phyloP scores from a whole-genome alignment of 2,329 filamentous ascomycete species.

The Elsinoe fawcettii region DNA sequence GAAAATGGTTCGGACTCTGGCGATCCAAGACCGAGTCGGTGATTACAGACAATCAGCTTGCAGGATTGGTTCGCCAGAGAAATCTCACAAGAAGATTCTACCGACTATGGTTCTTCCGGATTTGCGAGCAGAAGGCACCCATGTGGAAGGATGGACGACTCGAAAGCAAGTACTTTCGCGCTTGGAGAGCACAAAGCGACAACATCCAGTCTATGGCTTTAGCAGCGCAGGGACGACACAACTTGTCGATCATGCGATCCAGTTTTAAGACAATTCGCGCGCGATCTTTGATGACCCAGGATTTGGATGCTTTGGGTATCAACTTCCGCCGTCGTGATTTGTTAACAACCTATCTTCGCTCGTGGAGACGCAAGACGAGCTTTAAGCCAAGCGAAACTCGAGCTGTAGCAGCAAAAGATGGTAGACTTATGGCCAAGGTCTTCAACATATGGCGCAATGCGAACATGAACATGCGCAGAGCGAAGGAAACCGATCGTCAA shows the following conservation, averaged over 20 bases:
- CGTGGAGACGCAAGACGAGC: neutral
- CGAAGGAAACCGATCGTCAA: conserved; percentile 43
- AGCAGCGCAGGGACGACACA: neutral
- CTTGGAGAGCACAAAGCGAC: conserved; percentile 1
- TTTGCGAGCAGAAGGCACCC: conserved; percentile 30
- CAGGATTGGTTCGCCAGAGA: neutral
- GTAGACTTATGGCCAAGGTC: conserved; percentile 31
- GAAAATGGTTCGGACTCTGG: conserved; percentile 50
- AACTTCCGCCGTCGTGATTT: neutral
- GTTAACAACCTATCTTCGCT: neutral
- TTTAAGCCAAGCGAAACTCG: neutral
- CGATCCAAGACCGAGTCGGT: conserved; percentile 34
- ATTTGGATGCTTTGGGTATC: neutral
- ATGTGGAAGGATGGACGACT: conserved; percentile 27
- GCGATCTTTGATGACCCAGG: neutral
- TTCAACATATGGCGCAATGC: conserved; percentile 42
- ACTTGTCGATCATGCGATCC: neutral
- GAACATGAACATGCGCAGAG: conserved; percentile 36
- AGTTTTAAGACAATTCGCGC: neutral
- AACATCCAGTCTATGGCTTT: neutral
- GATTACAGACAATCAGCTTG: neutral
- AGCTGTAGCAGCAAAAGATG: neutral
- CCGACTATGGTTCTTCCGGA: conserved; percentile 33
- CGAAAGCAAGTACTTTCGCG: conserved; percentile 17
- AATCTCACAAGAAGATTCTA: conserved; percentile 19